Conservation (phyloP, 2,329 filamentous ascomycete species). For the Aphanocladium album region DNA sequence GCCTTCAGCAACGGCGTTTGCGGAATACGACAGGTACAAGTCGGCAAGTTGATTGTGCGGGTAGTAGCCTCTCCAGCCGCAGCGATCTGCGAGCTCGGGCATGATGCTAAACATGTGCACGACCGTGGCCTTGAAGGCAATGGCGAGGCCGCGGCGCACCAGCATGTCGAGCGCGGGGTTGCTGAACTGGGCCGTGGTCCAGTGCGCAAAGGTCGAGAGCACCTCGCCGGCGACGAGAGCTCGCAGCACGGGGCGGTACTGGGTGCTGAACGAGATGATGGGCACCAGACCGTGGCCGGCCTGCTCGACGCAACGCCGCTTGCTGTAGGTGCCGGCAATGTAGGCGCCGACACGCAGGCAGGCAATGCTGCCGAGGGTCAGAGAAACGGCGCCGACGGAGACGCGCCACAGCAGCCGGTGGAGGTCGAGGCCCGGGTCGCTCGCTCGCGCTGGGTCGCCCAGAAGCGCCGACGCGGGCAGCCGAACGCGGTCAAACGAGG, state of each 20-base stretch:
- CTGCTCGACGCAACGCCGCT: constrained; percentile 15
- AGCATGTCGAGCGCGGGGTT: not conserved
- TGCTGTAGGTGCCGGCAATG: too few relatives aligned
- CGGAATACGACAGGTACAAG: constrained; percentile 14
- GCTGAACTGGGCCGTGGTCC: constrained; percentile 6
- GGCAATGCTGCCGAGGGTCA: too few relatives aligned
- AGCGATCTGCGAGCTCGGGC: constrained; percentile 20
- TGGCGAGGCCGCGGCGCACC: constrained; percentile 2
- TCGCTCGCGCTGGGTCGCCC: constrained; percentile 17
- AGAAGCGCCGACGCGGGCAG: constrained; percentile 23
- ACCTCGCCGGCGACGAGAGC: constrained; percentile 17
- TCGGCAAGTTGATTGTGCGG: constrained; percentile 19
- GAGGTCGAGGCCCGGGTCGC: not conserved
- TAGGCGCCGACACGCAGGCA: too few relatives aligned
- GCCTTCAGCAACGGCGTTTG: constrained; percentile 21
- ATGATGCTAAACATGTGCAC: constrained; percentile 1
- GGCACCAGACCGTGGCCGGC: constrained; percentile 13
- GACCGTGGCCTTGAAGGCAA: constrained; percentile 4
- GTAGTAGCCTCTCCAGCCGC: constrained; percentile 21
- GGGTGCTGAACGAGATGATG: constrained; percentile 15
- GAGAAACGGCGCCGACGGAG: too few relatives aligned
- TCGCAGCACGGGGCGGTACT: constrained; percentile 19
- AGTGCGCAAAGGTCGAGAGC: constrained; percentile 17
- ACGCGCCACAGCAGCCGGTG: too few relatives aligned
- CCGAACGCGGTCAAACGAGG: constrained; percentile 24